phyloP scores from a whole-genome alignment of 2,329 filamentous ascomycete species.

The Claviceps pusilla region DNA sequence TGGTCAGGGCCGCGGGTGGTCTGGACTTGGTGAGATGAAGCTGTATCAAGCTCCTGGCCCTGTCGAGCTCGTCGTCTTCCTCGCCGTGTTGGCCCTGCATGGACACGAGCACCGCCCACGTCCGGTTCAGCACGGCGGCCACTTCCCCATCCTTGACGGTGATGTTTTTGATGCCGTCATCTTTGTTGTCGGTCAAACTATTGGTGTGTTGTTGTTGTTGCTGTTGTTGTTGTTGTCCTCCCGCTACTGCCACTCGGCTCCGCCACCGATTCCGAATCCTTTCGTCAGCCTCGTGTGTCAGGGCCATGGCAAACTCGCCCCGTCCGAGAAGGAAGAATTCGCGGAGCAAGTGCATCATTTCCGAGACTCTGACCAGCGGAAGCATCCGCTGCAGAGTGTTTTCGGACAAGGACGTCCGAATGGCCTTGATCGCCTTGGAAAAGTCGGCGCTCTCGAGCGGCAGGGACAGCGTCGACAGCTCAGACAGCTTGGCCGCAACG shows the following conservation, averaged over 20 bases:
- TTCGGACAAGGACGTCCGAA: slow-evolving; percentile 67
- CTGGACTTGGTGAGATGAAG: slow-evolving; percentile 45
- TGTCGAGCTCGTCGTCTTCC: slow-evolving; percentile 70
- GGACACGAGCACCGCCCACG: slow-evolving; percentile 67
- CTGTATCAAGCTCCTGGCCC: slow-evolving; percentile 62
- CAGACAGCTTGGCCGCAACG: slow-evolving; percentile 51
- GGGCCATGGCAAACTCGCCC: slow-evolving; percentile 78
- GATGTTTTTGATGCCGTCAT: slow-evolving; percentile 20
- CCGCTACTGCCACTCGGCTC: slow-evolving; percentile 31
- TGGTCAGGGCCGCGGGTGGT: slow-evolving; percentile 22
- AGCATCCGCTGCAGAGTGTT: slow-evolving; percentile 72
- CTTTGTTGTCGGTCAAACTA: slow-evolving; percentile 35
- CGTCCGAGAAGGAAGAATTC: slow-evolving; percentile 78
- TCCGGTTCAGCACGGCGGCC: slow-evolving; percentile 56
- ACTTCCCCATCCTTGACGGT: slow-evolving; percentile 80
- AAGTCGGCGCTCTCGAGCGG: slow-evolving; percentile 62
- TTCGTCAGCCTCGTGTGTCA: slow-evolving; percentile 75
- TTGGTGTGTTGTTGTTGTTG: slow-evolving; percentile 16
- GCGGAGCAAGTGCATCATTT: slow-evolving; percentile 61
- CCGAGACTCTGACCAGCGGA: slow-evolving; percentile 60
- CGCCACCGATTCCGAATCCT: slow-evolving; percentile 61
- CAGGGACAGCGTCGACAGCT: slow-evolving; percentile 52
- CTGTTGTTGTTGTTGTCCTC: background rate
- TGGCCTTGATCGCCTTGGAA: slow-evolving; percentile 55
- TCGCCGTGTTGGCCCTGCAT: slow-evolving; percentile 55